Conservation (phyloP, 2,329 filamentous ascomycete genomes). For the Zasmidium angulare region DNA sequence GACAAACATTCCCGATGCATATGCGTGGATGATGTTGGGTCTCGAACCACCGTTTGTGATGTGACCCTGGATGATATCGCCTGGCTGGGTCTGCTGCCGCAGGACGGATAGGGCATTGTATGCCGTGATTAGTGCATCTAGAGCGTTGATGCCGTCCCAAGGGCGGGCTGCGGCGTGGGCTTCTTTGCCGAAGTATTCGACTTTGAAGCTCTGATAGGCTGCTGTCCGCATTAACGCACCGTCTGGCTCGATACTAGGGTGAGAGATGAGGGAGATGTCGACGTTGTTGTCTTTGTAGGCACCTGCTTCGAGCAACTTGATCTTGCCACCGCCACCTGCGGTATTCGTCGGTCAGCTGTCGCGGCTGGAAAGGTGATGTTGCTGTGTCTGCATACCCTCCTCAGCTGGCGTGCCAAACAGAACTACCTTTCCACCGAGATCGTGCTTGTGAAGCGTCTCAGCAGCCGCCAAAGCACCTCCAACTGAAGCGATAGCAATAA, state of each 20-base stretch:
- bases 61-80: constrained; percentile 39
- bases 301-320: constrained; percentile 45
- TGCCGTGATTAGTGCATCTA: constrained; percentile 35
- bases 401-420: constrained; percentile 49
- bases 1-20: constrained; percentile 39
- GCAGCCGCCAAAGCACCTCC: constrained; percentile 41
- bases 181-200: constrained; percentile 49
- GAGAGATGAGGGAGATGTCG: constrained; percentile 36
- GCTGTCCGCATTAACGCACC: constrained; percentile 53
- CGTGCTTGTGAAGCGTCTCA: constrained; percentile 29
- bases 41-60: constrained; percentile 31
- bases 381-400: constrained; percentile 12
- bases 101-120: constrained; percentile 38
- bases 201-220: constrained; percentile 48
- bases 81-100: constrained; percentile 41
- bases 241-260: constrained; percentile 40
- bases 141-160: constrained; percentile 35
- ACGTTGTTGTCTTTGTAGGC: constrained; percentile 43
- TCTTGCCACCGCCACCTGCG: constrained; percentile 44
- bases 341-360: neutral
- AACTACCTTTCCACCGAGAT: constrained; percentile 38
- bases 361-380: neutral
- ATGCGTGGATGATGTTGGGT: constrained; percentile 44
- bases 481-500: constrained; percentile 43
- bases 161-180: constrained; percentile 37